Evolutionary conservation across 306 rosid genomes (phyloP), one percentile per base, ranked within the genome.

Genomic region (Aeschynomene evenia): DNA sequence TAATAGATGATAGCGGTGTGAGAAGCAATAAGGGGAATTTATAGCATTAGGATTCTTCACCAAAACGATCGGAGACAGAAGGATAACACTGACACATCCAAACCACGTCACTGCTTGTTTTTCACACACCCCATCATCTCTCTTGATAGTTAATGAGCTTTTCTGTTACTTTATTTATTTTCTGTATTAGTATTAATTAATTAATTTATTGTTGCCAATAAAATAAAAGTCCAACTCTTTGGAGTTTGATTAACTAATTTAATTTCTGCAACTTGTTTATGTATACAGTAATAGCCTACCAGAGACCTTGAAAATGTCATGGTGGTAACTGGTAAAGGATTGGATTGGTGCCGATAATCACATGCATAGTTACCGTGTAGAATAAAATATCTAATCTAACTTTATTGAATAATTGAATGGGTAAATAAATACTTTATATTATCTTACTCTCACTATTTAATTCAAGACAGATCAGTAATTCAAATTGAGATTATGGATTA

Each of bases 1-100:
- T 34, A 43, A 6, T 45, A 66, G 21, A 19, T 28, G 68, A 52
- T 28, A 31, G 39, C 18, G 7, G 13, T 66, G 61, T 39, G 51
- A 45, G 34, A 46, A 66, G 18, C 6, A 50, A n/a, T n/a, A 67
- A 1, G 5, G 20, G 60, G 61, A 33, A 69, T 76, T 69, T 77
- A 69, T 77, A 69, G 71, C 70, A 76, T 36, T 52, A 31, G 31
- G 6, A n/a, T 45, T 45, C 20, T 19, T 5, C 34, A 9, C 18
- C 26, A 50, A 74, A 65, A 55, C 22, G 55, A 64, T 68, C 37
- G 70, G 80, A 69, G 80, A 61, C 59, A 69, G 22, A n/a, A 61
- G 52, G 81, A 77, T 77, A 77, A 69, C 23, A 16, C 57, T 77
- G 76, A 77, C 81, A 77, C 60, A 52, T 2, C 34, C 21, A 15